Conservation (phyloP, 2,329 filamentous ascomycete genomes). For the Colletotrichum paranaense region DNA sequence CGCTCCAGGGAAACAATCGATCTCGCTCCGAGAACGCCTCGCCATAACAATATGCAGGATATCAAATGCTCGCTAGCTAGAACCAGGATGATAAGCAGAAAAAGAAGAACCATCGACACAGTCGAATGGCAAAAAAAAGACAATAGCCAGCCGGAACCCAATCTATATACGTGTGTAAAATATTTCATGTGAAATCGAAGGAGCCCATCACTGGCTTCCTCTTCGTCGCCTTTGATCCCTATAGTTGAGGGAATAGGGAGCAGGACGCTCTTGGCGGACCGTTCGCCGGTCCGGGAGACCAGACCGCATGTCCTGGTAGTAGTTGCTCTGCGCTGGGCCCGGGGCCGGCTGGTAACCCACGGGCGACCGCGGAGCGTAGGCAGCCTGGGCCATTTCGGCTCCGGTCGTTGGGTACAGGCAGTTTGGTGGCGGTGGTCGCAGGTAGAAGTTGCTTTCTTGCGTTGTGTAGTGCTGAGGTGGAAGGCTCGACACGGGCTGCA, state of each 20-base stretch:
- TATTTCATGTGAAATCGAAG: background rate
- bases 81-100: background rate
- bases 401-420: conserved; percentile 16
- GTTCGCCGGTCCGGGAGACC: conserved; percentile 27
- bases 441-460: conserved; percentile 24
- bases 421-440: conserved; percentile 17
- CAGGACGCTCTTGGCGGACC: conserved; percentile 27
- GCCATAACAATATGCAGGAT: conserved; percentile 18
- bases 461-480: conserved; percentile 28
- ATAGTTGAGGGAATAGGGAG: conserved; percentile 28
- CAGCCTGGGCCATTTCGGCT: conserved; percentile 24
- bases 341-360: conserved; percentile 6
- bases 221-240: conserved; percentile 28
- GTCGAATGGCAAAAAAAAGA: background rate
- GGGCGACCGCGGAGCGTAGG: conserved; percentile 29
- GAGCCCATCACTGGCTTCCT: conserved; percentile 15
- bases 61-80: conserved; percentile 8
- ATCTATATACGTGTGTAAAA: background rate
- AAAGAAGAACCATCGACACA: background rate
- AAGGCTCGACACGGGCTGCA: conserved; percentile 21
- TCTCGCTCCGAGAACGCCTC: conserved; percentile 23
- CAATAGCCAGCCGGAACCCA: background rate
- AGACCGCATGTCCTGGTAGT: conserved; percentile 28
- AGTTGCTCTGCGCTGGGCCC: background rate
- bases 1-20: background rate